Conservation (phyloP, 2,329 filamentous ascomycete genomes). For the Passalora sequoiae region DNA sequence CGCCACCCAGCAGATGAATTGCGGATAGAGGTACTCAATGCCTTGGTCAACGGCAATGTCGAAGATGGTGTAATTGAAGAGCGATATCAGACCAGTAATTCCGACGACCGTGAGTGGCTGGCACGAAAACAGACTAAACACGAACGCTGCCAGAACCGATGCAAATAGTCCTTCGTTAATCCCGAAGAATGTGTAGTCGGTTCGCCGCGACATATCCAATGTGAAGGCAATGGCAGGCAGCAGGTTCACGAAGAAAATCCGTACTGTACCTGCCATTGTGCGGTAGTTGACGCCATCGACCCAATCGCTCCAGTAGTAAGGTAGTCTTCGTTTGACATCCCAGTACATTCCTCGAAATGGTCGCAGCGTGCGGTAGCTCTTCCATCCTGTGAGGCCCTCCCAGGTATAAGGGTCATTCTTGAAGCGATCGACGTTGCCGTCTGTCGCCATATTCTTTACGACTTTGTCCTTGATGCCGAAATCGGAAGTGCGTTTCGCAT, state of each 20-base stretch:
- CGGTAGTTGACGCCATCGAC: constrained; percentile 52
- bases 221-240: constrained; percentile 56
- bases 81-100: constrained; percentile 50
- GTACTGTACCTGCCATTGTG: constrained; percentile 50
- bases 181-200: constrained; percentile 47
- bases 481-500: too few species aligned
- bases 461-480: too few species aligned
- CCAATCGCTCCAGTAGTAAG: constrained; percentile 54
- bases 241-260: constrained; percentile 57
- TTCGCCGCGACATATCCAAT: constrained; percentile 54
- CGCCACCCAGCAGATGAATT: constrained; percentile 53
- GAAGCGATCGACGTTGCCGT: constrained; percentile 15
- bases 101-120: constrained; percentile 56
- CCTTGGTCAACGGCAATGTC: constrained; percentile 51
- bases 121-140: constrained; percentile 49
- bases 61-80: constrained; percentile 58
- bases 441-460: constrained; percentile 3
- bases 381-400: constrained; percentile 34
- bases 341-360: constrained; percentile 52
- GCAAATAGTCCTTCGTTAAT: constrained; percentile 54
- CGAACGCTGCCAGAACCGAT: constrained; percentile 51
- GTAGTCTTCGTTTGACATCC: constrained; percentile 49
- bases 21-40: constrained; percentile 45
- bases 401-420: constrained; percentile 35
- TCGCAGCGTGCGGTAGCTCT: constrained; percentile 35